Percentiles rank a stretch among this genome's conserved stretches.
phyloP scores from a whole-genome alignment of 768 basidiomycete species.

The Amanita fuliginea region DNA sequence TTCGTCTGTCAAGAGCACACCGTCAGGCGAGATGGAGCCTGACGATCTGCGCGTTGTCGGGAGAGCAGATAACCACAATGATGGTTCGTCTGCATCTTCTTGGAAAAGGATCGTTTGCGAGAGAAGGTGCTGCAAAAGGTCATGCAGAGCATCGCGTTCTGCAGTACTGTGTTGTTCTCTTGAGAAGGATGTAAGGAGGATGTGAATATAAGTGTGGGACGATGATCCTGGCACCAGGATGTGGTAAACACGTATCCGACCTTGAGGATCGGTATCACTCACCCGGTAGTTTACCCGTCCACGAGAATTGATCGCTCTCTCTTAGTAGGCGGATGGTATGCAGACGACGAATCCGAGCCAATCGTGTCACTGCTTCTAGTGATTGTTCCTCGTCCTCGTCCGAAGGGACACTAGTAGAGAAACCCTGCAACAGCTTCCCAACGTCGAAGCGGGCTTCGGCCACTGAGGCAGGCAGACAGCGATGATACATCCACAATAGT shows the following conservation, averaged over 20 bases:
- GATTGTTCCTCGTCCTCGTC: constrained; percentile 6
- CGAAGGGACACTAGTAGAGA: constrained; percentile 12
- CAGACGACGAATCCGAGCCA: constrained; percentile 51
- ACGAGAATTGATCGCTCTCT: constrained; percentile 70
- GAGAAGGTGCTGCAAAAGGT: constrained; percentile 56
- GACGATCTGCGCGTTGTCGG: constrained; percentile 31
- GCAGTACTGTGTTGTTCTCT: constrained; percentile 34
- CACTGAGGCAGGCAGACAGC: constrained; percentile 59
- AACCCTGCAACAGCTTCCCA: constrained; percentile 57
- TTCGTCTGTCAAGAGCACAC: constrained; percentile 42
- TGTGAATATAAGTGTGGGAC: constrained; percentile 56
- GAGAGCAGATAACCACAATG: constrained; percentile 62
- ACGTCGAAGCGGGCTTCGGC: constrained; percentile 80
- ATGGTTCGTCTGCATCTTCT: constrained; percentile 59
- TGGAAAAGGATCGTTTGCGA: constrained; percentile 71
- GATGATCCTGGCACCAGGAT: constrained; percentile 38
- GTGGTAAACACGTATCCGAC: not conserved
- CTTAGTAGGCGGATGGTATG: constrained; percentile 69
- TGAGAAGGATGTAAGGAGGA: constrained; percentile 58
- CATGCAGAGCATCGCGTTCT: constrained; percentile 33
- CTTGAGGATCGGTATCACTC: not conserved
- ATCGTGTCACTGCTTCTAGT: constrained; percentile 16
- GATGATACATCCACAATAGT: constrained; percentile 79
- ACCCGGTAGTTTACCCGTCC: constrained; percentile 49
- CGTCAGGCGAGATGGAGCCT: constrained; percentile 37